Evolutionary conservation across 169 alveolate genomes (phyloP).

Genomic region (Perkinsus marinus): DNA sequence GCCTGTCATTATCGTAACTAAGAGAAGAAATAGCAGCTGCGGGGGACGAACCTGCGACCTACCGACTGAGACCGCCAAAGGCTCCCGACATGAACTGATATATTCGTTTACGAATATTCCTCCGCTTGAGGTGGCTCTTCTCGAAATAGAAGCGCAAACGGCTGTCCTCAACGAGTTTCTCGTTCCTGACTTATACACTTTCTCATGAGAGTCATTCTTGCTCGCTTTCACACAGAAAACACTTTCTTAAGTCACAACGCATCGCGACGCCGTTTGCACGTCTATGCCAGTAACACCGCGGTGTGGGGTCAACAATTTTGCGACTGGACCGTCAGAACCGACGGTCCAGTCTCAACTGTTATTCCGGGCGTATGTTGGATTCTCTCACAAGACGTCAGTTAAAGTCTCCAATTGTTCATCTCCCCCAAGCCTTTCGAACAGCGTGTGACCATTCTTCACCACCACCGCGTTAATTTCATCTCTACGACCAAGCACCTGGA

Average conservation of each 20-base stretch:
- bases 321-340: too few relatives aligned
- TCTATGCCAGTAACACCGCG: too few relatives aligned
- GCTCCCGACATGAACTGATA: not conserved
- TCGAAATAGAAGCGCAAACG: not conserved
- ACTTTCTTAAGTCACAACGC: too few relatives aligned
- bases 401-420: not conserved
- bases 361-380: too few relatives aligned
- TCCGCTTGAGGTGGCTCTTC: not conserved
- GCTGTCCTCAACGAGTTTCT: not conserved
- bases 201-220: too few relatives aligned
- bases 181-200: not conserved
- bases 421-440: not conserved
- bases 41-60: not conserved
- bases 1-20: not conserved
- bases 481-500: not conserved
- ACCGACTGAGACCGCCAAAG: not conserved
- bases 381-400: not conserved
- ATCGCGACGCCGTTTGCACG: too few relatives aligned
- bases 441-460: not conserved
- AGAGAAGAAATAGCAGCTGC: too few relatives aligned
- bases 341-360: too few relatives aligned
- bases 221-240: too few relatives aligned
- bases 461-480: not conserved
- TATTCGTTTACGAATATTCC: not conserved
- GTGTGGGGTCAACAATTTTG: too few relatives aligned